phyloP scores from a whole-genome alignment of 2,329 filamentous ascomycete species.

The Hypoxylon sp. region DNA sequence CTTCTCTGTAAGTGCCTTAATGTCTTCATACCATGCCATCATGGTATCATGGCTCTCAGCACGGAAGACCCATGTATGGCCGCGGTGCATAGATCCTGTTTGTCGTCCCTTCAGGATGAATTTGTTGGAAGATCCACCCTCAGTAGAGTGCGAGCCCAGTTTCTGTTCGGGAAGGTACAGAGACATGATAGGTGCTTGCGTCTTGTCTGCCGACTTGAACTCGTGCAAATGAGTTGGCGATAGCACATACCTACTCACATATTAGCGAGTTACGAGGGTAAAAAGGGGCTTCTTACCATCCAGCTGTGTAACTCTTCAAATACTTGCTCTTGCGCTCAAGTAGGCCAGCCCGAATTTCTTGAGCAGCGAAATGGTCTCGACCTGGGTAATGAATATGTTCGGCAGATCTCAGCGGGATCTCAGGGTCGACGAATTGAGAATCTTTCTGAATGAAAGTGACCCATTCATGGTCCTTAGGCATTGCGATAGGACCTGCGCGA shows the following conservation, averaged over 20 bases:
- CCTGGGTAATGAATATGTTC: conserved; percentile 93
- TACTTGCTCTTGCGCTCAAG: conserved; percentile 99
- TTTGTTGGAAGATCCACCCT: conserved; percentile 89
- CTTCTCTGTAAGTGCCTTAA: conserved; percentile 89
- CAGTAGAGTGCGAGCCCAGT: conserved; percentile 87
- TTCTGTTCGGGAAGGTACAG: conserved; percentile 95
- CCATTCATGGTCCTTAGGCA: conserved; percentile 96
- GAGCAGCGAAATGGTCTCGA: conserved; percentile 81
- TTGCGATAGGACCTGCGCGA: conserved; percentile 85
- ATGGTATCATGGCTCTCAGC: conserved; percentile 88
- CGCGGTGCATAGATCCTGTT: conserved; percentile 90
- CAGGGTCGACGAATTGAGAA: conserved; percentile 88
- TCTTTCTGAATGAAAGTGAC: conserved; percentile 81
- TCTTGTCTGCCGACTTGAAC: conserved; percentile 97
- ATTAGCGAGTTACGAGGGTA: conserved; percentile 40
- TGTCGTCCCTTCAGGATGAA: conserved; percentile 98
- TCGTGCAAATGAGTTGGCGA: conserved; percentile 98
- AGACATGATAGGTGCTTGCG: conserved; percentile 93
- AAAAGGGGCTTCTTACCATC: conserved; percentile 74
- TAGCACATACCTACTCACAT: conserved; percentile 80
- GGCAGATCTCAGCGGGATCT: conserved; percentile 78
- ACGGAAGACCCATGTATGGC: conserved; percentile 78
- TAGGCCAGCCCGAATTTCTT: conserved; percentile 89
- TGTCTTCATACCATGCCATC: conserved; percentile 96
- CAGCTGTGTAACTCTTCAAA: conserved; percentile 94